Evolutionary conservation across 164 flowering plant genomes (phyloP), one percentile per base, ranked within the genome.

Genomic region (Paratinospora sagittata): DNA sequence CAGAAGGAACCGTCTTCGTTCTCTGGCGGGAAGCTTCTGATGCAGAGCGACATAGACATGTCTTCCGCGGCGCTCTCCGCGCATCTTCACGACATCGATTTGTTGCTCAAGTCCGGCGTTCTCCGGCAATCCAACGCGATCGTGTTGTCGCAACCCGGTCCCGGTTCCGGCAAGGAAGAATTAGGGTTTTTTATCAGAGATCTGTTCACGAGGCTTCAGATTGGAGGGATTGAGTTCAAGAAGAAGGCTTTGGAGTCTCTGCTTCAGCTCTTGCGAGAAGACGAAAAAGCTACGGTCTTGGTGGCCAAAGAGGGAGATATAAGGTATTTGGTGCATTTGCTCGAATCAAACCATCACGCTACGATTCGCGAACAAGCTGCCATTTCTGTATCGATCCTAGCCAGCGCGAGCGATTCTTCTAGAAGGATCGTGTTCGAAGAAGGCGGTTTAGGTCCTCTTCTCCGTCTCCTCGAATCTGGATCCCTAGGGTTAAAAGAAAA

Each of bases 31-130:
- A 92, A 92, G 85, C 89, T 92, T 17, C 78, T 75, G 39, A 81
- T 85, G 86, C 96, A 90, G 82, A 85, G 89, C 84, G 89, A 92
- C 79, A 90, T 92, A 72, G 96, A 90, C 69, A 89, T 90, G 75
- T 86, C 86, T 52, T 64, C 90, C 60, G 72, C 86, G 0, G 74
- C 89, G 8, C 81, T 90, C 68, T 84, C 89, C 17, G 72, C 80
- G 26, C 90, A 81, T 23, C 81, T 81, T 24, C 73, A 77, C 70
- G 89, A 90, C 82, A 76, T 89, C 69, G 92, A 90, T 37, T 80
- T 92, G 34, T 71, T 92, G 6, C 78, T 92, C 70, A 79, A 85
- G 72, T 88, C 96, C 43, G 97, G 96, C 6, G 86, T 90, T 19
- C 87, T 92, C 27, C 83, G 76, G 24, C 87, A 82, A 1, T 83